phyloP scores from a whole-genome alignment of 2,329 filamentous ascomycete genomes.

The Sporothrix schenckii region DNA sequence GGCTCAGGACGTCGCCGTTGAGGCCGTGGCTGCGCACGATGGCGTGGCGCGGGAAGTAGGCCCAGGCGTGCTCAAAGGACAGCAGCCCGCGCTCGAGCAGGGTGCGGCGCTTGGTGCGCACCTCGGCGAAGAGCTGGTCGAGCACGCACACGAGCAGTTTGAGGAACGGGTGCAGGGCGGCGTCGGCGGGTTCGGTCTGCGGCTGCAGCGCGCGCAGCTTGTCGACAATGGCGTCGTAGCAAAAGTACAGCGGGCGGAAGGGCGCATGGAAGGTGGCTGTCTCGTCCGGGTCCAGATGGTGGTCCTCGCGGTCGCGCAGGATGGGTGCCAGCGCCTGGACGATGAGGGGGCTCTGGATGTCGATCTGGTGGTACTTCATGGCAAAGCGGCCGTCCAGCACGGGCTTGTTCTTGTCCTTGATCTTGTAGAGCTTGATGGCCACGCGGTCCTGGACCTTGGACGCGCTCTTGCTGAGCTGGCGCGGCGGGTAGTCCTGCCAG shows the following conservation, averaged over 20 bases:
- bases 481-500: constrained; percentile 50
- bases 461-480: constrained; percentile 47
- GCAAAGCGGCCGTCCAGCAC: constrained; percentile 46
- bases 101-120: constrained; percentile 44
- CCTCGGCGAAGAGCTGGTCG: constrained; percentile 50
- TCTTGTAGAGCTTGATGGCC: constrained; percentile 53
- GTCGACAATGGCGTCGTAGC: constrained; percentile 48
- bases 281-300: constrained; percentile 46
- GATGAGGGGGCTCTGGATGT: constrained; percentile 50
- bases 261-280: constrained; percentile 46
- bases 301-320: constrained; percentile 47
- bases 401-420: constrained; percentile 49
- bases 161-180: constrained; percentile 46
- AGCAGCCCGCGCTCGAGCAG: constrained; percentile 47
- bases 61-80: constrained; percentile 50
- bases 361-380: constrained; percentile 48
- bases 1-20: constrained; percentile 49
- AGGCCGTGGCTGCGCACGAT: constrained; percentile 46
- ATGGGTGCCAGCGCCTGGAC: constrained; percentile 50
- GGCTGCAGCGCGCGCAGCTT: constrained; percentile 40
- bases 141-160: constrained; percentile 48
- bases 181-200: constrained; percentile 30
- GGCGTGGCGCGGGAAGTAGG: constrained; percentile 48
- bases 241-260: constrained; percentile 51
- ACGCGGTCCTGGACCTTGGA: constrained; percentile 46